Base-by-base conservation (phyloP, 2,329 filamentous ascomycete species). In the Teratosphaeria nubilosa region DNA sequence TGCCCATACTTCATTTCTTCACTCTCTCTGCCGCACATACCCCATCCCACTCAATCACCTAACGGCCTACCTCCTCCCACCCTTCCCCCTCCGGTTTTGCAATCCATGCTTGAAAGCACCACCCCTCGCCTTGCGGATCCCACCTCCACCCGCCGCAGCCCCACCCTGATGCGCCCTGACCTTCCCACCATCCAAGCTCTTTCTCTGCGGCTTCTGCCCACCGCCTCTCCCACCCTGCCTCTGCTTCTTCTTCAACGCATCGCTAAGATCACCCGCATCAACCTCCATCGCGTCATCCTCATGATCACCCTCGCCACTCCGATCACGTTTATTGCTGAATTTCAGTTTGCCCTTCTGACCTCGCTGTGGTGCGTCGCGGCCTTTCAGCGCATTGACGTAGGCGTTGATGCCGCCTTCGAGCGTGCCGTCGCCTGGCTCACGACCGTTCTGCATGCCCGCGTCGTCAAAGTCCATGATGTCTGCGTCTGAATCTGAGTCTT, bases 311-410 rank as follows among this genome's bases (percentile, higher is more conserved):
- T 75, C 73, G 34, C 59, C 59, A 66, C 69, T 60, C 63, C 73
- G 72, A 53, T 68, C 70, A 59, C 68, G 72, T 66, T 73, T 78
- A 72, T 80, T 78, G 56, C 78, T 80, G 68, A 85, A 82, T 73
- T 83, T 84, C 61, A 85, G 71, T 66, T 81, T 81, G 13, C 83
- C 82, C 65, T 79, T 79, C 67, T 83, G 81, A 37, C 82, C 82
- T 32, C 80, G 74, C 59, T 80, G 76, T 34, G 81, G 77, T 9
- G 82, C 80, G 66, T 84, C 80, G 25, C 80, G 79, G 24, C 83
- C 81, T 57, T 79, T 80, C 58, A 86, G 80, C 11, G 83, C 83
- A 51, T 79, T 78, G 51, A 85, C 77, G 66, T 85, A 85, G 27
- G 82, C 82, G 65, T 85, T 84, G 69, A 85, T 79, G 45, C 77